Base-by-base conservation (phyloP, 1,284 basidiomycete species). In the Rhodotorula sp. region DNA sequence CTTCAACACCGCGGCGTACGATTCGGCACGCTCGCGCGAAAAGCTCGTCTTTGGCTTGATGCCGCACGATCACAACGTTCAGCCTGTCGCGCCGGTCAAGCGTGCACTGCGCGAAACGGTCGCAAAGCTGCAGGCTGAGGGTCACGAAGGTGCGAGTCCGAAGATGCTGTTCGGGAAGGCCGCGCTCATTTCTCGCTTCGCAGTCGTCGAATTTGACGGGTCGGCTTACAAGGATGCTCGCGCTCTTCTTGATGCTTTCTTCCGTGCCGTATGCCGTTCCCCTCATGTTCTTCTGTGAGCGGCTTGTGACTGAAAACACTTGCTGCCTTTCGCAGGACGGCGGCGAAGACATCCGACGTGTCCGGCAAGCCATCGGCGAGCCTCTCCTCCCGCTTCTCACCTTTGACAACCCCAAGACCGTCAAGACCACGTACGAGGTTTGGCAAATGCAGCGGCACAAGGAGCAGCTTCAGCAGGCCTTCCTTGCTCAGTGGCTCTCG, bases 121-220 rank as follows among this genome's bases (percentile, higher is more conserved):
- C 13, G 69, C 72, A 4, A 70, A 70, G 23, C 75, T 84, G 41
- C 44, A 64, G 16, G 68, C 34, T 5, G 41, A 56, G 19, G 68
- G 68, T 2, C 68, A 70, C 14, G 64, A 70, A 21, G 66, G 66
- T 63, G 14, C 50, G 50, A 4, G 41, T n/a, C 14, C 34, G 81
- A 92, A 56, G 82, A 86, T 73, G 83, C 83, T 63, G 84, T 85
- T 0, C 86, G 86, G 77, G 80, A 82, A 1, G 34, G 87, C 89
- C 0, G 81, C 92, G 41, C 75, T 85, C 8, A 88, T 87, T 8
- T 90, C 90, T 0, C 90, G 92, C 78, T 84, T 77, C 84, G 65
- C 68, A 56, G 64, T 59, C 25, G 25, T 58, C 49, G 64, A 59
- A n/a, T 66, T 58, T 17, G 64, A 66, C 50, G 25, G n/a, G 66